phyloP scores from a whole-genome alignment of 441 rosid species.

The Hura crepitans region DNA sequence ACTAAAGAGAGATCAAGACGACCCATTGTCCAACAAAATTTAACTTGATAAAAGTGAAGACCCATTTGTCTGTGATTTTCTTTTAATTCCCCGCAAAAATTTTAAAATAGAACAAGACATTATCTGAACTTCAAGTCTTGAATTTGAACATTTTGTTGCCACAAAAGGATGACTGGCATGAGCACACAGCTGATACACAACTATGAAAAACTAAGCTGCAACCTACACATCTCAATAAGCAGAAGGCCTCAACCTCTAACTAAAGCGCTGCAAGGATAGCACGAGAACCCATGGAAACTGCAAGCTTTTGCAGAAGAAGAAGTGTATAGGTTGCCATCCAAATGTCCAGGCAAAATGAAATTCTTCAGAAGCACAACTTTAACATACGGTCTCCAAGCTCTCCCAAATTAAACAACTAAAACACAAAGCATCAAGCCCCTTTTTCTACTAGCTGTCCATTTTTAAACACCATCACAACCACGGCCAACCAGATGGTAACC shows the following conservation, averaged over 20 bases:
- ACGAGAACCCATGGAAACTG: slow-evolving; percentile 16
- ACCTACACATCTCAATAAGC: slow-evolving; percentile 11
- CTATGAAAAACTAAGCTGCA: slow-evolving; percentile 1
- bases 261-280: neutral
- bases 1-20: slow-evolving; percentile 32
- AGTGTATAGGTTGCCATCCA: slow-evolving; percentile 14
- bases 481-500: slow-evolving; percentile 5
- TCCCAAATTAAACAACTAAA: slow-evolving; percentile 10
- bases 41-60: slow-evolving; percentile 23
- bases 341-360: slow-evolving; percentile 9
- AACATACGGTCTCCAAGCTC: neutral
- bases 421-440: slow-evolving; percentile 6
- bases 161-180: slow-evolving; percentile 20
- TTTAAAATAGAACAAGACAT: slow-evolving; percentile 18
- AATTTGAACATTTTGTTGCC: slow-evolving; percentile 6
- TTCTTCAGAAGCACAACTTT: neutral
- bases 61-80: slow-evolving; percentile 17
- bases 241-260: no score
- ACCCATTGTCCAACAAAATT: slow-evolving; percentile 27
- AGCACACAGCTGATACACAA: slow-evolving; percentile 22
- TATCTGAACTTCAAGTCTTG: slow-evolving; percentile 26
- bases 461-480: slow-evolving; percentile 7
- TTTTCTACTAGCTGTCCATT: no score
- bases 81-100: slow-evolving; percentile 11
- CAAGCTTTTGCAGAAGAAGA: neutral